Base-by-base conservation (phyloP, 2,329 filamentous ascomycete species). In the Phyllosticta citribraziliensis region DNA sequence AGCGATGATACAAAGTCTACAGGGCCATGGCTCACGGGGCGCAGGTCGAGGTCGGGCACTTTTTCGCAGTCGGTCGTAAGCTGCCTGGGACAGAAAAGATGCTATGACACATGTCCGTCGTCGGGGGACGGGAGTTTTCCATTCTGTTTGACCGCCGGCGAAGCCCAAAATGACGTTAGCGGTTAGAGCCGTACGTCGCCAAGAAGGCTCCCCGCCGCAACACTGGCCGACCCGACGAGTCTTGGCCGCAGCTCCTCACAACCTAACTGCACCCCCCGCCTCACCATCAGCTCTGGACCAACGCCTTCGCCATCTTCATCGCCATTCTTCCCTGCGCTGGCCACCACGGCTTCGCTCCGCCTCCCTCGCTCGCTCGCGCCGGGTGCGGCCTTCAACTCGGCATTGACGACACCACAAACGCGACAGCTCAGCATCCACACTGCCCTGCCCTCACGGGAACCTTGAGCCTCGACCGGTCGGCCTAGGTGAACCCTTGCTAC, bases 31-130 rank as follows among this genome's bases (percentile, higher is more conserved):
- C 14, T 40, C n/a, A n/a, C 51, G 51, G 12, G 51, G 19, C 5
- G 51, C 8, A 20, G n/a, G 22, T 11, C 51, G 22, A 20, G 51
- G 19, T 52, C 51, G 51, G 51, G 19, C 17, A 12, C 9, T 20
- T 52, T 52, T 52, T 9, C 11, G 14, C 11, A 40, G 14, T 14
- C 11, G 33, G 33, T 17, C 33, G 11, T 11, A 17, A 40, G 33
- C 33, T 14, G 33, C 33, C 11, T 17, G 33, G 33, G 5, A 17
- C 33, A 40, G 33, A 40, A 14, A n/a, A 35, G 53, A 19, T 40
- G 54, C 58, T 56, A 52, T 61, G 58, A 61, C 58, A 61, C 58
- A 61, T 61, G 47, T 12, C 9, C 56, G 47, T 40, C 33, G 33
- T 12, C 33, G 33, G 33, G 33, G 27, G 35, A 40, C 53, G 58